Base-by-base conservation (phyloP, 306 rosid species). In the Oemleria cerasiformis region DNA sequence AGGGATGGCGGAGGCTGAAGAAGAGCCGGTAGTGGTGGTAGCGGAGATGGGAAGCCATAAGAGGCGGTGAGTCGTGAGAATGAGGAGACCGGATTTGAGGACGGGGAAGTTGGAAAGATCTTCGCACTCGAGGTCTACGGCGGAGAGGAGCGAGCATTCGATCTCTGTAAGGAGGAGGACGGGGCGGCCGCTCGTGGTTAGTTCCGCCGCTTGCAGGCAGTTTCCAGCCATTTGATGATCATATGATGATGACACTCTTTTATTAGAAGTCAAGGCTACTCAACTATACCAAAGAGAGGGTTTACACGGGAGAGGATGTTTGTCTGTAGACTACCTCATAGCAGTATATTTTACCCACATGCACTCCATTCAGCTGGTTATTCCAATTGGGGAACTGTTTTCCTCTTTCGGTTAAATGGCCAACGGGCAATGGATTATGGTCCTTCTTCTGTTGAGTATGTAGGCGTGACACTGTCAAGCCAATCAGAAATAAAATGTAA, bases 1-100 rank as follows among this genome's bases (percentile, higher is more conserved):
- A 65, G 91, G 90, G 45, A 94, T 53, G 21, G 88, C 78, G 5
- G 71, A 76, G 44, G 86, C 73, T 15, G 76, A 13, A 14, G 76
- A 20, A 12, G 76, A 21, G 23, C 79, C 39, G 5, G 65, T 4
- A 55, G 82, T 7, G 53, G 79, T 15, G 62, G 76, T 4, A 65
- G 73, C 20, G 71, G 79, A 63, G 15, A 84, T 88, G 1, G 89
- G 74, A 25, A 91, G 71, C 98, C 97, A 94, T 65, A 94, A 69
- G 15, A 94, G 86, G 41, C 97, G 99, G 82, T 86, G 95, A 40
- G 90, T 91, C 62, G 99, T 89, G 84, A 94, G 91, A 72, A 83
- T 86, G 80, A 91, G 90, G 76, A 91, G 84, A 38, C 97, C 96
- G 0, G 96, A 89, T 76, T 90, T 92, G 75, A 91, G 92, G 67